These are phyloP conservation scores for Ganoderma multipileum DNA, from an alignment of 1,284 basidiomycete genomes.

Conservation along the genomic window DNA sequence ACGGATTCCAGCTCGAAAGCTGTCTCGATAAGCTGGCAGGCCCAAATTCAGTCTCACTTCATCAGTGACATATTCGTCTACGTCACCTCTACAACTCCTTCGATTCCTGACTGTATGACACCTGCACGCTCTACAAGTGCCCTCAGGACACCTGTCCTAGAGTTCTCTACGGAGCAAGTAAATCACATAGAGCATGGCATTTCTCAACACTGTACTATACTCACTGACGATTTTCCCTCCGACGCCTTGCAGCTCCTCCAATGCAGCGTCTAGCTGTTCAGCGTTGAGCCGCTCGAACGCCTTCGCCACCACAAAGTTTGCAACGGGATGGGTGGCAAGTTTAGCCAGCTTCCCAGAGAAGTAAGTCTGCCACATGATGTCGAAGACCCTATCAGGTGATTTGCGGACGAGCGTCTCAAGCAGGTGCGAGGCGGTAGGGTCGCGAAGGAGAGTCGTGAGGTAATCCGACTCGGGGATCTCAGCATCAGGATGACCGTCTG, in stretches of 20 bases:
- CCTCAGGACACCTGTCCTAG: constrained; percentile 71
- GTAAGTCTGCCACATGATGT: constrained; percentile 78
- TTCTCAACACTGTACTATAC: constrained; percentile 42
- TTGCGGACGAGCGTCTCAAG: constrained; percentile 78
- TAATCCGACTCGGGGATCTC: constrained; percentile 68
- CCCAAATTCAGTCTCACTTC: background rate
- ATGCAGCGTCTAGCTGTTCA: constrained; percentile 62
- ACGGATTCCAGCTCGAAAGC: constrained; percentile 63
- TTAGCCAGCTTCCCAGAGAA: constrained; percentile 76
- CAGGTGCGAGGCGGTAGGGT: constrained; percentile 87
- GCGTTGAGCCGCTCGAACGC: constrained; percentile 67
- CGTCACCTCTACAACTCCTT: constrained; percentile 57
- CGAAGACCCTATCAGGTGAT: constrained; percentile 69
- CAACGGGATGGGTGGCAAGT: constrained; percentile 85
- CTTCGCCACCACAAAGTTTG: constrained; percentile 90
- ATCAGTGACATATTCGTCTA: background rate
- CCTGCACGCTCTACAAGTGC: constrained; percentile 75
- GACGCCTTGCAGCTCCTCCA: constrained; percentile 63
- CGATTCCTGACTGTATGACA: constrained; percentile 49
- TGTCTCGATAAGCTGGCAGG: constrained; percentile 59
- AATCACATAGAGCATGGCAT: constrained; percentile 9
- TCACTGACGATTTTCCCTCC: constrained; percentile 59
- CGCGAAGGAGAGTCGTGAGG: constrained; percentile 79
- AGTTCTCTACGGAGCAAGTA: constrained; percentile 48
- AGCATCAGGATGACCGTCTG: constrained; percentile 46